These are phyloP conservation scores for Pelargonium fulgidum DNA, from an alignment of 441 rosid genomes.

Conservation along the genomic window DNA sequence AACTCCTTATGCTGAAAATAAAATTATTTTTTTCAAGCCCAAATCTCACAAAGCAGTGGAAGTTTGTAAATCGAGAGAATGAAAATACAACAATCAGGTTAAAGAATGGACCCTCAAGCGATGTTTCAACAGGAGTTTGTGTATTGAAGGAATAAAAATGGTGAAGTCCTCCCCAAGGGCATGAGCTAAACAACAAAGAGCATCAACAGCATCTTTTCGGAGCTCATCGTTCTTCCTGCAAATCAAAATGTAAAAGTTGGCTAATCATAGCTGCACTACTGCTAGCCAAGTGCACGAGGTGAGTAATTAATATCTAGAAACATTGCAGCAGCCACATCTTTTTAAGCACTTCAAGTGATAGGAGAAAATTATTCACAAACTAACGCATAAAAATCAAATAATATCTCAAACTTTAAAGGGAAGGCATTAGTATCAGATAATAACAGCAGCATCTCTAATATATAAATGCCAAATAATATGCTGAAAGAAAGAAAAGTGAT, in stretches of 20 bases:
- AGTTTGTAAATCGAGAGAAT: constrained; percentile 8
- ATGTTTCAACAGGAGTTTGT: constrained; percentile 75
- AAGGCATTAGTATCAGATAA: no score
- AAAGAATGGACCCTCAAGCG: constrained; percentile 53
- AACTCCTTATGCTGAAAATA: constrained; percentile 88
- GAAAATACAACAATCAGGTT: constrained; percentile 4
- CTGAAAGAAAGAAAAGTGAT: no score
- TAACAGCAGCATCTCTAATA: no score
- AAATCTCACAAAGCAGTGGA: constrained; percentile 15
- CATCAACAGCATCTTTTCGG: constrained; percentile 96
- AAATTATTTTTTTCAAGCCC: no score
- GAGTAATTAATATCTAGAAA: constrained; percentile 15
- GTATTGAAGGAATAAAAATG: constrained; percentile 90
- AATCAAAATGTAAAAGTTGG: constrained; percentile 13
- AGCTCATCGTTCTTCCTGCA: constrained; percentile 85
- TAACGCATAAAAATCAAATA: background rate
- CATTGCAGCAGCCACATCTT: background rate
- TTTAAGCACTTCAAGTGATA: no score
- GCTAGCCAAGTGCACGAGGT: no score
- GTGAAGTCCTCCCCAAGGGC: constrained; percentile 98
- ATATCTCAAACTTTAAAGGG: background rate
- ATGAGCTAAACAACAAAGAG: constrained; percentile 96
- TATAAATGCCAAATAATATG: no score
- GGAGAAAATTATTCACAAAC: no score
- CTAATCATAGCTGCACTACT: no score